Conservation (phyloP, 1,284 basidiomycete species). For the Coniferiporia sulphurascens region DNA sequence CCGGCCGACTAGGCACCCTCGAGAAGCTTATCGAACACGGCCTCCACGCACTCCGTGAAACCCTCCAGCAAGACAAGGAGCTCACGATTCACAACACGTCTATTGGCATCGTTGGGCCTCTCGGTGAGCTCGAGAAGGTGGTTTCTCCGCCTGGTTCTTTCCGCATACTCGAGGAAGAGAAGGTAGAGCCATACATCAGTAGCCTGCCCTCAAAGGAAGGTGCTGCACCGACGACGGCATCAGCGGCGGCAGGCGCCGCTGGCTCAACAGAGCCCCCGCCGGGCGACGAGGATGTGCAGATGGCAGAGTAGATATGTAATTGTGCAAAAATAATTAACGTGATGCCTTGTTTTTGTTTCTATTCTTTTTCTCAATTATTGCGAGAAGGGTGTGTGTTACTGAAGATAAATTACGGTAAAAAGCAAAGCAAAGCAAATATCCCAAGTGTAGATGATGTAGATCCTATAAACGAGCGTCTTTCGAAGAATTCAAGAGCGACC, state of each 20-base stretch:
- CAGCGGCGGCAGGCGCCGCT: conserved; percentile 33
- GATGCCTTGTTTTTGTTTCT: neutral
- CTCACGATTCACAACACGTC: conserved; percentile 90
- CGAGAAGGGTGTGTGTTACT: neutral
- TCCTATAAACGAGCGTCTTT: neutral
- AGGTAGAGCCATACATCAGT: conserved; percentile 65
- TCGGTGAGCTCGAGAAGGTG: conserved; percentile 51
- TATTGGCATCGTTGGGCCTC: conserved; percentile 82
- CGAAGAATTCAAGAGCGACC: neutral
- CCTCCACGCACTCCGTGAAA: conserved; percentile 88
- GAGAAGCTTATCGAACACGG: conserved; percentile 89
- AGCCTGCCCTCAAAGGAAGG: conserved; percentile 65
- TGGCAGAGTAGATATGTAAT: conserved; percentile 50
- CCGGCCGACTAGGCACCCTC: conserved; percentile 47
- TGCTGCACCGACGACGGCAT: conserved; percentile 28
- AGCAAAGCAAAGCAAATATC: conserved; percentile 6
- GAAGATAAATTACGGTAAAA: conserved; percentile 4
- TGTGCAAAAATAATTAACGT: neutral
- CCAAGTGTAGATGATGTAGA: neutral
- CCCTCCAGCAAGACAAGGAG: conserved; percentile 95
- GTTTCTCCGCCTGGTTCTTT: conserved; percentile 54
- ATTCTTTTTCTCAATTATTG: neutral
- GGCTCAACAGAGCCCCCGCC: conserved; percentile 29
- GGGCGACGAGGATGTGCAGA: conserved; percentile 73
- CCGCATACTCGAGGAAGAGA: conserved; percentile 77